These are phyloP conservation scores for Penicillium parvum DNA, from an alignment of 495 filamentous ascomycete genomes.

Conservation along the genomic window DNA sequence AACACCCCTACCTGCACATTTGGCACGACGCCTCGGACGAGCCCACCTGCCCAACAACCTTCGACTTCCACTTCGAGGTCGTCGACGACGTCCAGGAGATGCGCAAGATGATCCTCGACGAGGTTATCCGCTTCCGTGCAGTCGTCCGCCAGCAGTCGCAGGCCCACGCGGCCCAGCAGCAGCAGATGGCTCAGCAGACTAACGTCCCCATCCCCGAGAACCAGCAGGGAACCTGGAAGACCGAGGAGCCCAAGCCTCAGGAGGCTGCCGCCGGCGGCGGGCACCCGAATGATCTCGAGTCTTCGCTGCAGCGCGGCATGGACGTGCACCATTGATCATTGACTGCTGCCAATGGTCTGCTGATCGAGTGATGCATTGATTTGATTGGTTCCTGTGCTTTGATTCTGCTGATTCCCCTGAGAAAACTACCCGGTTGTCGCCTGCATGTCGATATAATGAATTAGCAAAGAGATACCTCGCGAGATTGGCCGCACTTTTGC, in stretches of 20 bases:
- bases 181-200: slow-evolving; percentile 37
- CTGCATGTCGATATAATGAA: slow-evolving; percentile 25
- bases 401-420: slow-evolving; percentile 6
- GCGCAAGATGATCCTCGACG: slow-evolving; percentile 94
- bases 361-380: background rate
- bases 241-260: slow-evolving; percentile 83
- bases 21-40: slow-evolving; percentile 98
- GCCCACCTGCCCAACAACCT: slow-evolving; percentile 84
- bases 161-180: slow-evolving; percentile 40
- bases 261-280: slow-evolving; percentile 58
- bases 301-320: slow-evolving; percentile 78
- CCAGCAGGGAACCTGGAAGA: slow-evolving; percentile 64
- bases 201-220: slow-evolving; percentile 71
- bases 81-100: slow-evolving; percentile 89
- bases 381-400: background rate
- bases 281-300: slow-evolving; percentile 63
- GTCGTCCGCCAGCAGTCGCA: slow-evolving; percentile 65
- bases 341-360: background rate
- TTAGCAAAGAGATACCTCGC: slow-evolving; percentile 27
- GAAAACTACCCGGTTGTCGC: slow-evolving; percentile 4
- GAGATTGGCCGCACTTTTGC: slow-evolving; percentile 16
- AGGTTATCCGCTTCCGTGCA: slow-evolving; percentile 77
- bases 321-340: slow-evolving; percentile 48
- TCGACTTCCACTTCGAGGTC: slow-evolving; percentile 97
- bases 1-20: slow-evolving; percentile 93